Percentiles rank a stretch among this genome's conserved stretches.
phyloP scores from a whole-genome alignment of 345 rosid genomes.

The Rhizophora mangle region DNA sequence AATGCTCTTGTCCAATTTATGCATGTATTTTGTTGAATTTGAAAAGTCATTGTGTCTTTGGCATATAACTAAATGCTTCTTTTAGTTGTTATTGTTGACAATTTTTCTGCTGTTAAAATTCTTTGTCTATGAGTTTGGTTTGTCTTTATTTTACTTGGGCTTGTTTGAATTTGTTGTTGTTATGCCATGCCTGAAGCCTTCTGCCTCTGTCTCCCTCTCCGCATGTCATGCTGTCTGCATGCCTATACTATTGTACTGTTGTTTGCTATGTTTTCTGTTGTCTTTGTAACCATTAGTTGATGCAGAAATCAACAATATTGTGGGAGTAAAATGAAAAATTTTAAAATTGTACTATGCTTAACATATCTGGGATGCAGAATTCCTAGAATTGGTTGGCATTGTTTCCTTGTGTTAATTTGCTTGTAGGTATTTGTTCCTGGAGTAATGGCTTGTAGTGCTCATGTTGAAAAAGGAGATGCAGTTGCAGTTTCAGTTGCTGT shows the following conservation, averaged over 20 bases:
- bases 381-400: constrained; percentile 3
- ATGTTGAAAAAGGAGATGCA: constrained; percentile 86
- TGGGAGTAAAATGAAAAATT: no score
- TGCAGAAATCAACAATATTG: no score
- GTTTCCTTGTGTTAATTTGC: constrained; percentile 19
- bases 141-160: background rate
- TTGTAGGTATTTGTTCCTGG: constrained; percentile 94
- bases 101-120: background rate
- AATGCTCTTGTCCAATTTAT: background rate
- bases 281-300: no score
- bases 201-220: no score
- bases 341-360: background rate
- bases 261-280: no score
- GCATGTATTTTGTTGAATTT: background rate
- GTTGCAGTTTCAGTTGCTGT: constrained; percentile 95
- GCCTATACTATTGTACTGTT: no score
- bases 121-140: no score
- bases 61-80: background rate
- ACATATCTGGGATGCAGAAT: constrained; percentile 1
- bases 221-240: no score
- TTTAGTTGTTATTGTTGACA: no score
- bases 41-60: background rate
- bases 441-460: constrained; percentile 92
- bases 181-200: no score
- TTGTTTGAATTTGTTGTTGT: background rate